Percentiles rank a stretch among this genome's conserved stretches.
Conservation (phyloP, 1,284 basidiomycete species). For the Pyrrhoderma lamaoense region DNA sequence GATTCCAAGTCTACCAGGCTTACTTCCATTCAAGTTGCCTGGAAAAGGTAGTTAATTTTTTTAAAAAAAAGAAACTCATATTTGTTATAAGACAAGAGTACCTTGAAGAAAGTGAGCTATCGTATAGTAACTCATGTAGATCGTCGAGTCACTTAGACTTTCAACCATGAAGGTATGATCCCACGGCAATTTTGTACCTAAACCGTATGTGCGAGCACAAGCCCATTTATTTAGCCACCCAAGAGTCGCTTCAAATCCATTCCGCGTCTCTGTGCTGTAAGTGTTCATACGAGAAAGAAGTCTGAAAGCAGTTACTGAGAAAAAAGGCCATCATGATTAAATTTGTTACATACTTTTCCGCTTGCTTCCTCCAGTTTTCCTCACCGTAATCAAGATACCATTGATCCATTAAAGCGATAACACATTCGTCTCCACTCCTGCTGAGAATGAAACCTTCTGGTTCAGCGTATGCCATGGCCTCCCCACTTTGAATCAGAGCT, state of each 20-base stretch:
- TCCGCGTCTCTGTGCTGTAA: constrained; percentile 83
- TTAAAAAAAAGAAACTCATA: constrained; percentile 2
- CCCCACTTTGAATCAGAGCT: constrained; percentile 70
- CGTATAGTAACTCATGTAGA: constrained; percentile 99
- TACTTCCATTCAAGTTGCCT: constrained; percentile 75
- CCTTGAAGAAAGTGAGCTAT: constrained; percentile 86
- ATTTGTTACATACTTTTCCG: constrained; percentile 60
- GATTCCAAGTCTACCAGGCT: constrained; percentile 80
- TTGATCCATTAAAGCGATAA: constrained; percentile 97
- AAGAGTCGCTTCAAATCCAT: constrained; percentile 88
- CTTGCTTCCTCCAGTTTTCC: constrained; percentile 76
- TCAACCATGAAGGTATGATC: constrained; percentile 96
- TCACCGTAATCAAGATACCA: constrained; percentile 99
- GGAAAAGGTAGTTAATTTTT: constrained; percentile 16
- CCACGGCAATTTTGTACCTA: constrained; percentile 96
- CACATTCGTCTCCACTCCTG: constrained; percentile 90
- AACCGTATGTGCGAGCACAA: constrained; percentile 93
- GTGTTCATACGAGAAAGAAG: constrained; percentile 85
- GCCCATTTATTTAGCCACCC: constrained; percentile 99
- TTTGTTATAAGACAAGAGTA: constrained; percentile 27
- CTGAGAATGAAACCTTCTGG: constrained; percentile 91
- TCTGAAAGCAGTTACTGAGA: constrained; percentile 32
- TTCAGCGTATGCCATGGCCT: constrained; percentile 92
- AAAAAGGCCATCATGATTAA: no score
- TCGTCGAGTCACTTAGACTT: constrained; percentile 94